Evolutionary conservation across 495 filamentous ascomycete genomes (phyloP), one percentile per base, ranked within the genome.

Genomic region (Rostrohypoxylon terebratum): DNA sequence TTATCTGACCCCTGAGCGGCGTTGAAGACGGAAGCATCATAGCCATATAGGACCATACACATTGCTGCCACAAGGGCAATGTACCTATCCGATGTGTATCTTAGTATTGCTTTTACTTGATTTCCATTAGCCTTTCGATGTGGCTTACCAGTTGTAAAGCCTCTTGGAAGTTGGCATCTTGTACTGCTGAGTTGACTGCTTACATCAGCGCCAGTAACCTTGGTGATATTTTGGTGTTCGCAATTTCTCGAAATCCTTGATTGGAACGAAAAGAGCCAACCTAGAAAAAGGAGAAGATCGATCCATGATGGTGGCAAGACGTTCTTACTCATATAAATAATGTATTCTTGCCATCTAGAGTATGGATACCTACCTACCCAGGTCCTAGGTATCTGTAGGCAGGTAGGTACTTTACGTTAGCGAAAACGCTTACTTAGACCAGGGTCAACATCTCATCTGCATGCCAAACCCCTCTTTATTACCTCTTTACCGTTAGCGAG

Each of bases 31-130:
- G 87, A 89, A 25, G 88, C 87, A 83, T 91, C 88, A 67, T 89
- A 91, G 10, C 89, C 88, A 72, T 89, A 91, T 14, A 91, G 79
- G 14, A 90, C 87, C 89, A 91, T 91, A 74, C 88, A 90, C 77
- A 87, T 82, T 72, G 88, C 88, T 34, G 88, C 88, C 55, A 90
- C 85, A 28, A 87, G 78, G 50, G 88, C 88, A 57, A 88, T 84
- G 78, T 88, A 90, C 88, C 88, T 89, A 59, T n/a, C 4, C 21
- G 42, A 20, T 45, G 14, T 7, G 1, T 18, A 14, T 57, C 6
- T 63, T 28, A 66, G 23, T 11, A 44, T 53, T 38, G 8, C 13
- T 40, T 38, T 48, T 25, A 0, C 47, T 34, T 7, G 3, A 18
- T 33, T 6, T 1, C 21, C 21, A 20, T 14, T 4, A 44, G n/a